Percentiles rank a stretch among this genome's conserved stretches.
Evolutionary conservation across 495 filamentous ascomycete genomes (phyloP).

Genomic region (Hypoxylon fragiforme): DNA sequence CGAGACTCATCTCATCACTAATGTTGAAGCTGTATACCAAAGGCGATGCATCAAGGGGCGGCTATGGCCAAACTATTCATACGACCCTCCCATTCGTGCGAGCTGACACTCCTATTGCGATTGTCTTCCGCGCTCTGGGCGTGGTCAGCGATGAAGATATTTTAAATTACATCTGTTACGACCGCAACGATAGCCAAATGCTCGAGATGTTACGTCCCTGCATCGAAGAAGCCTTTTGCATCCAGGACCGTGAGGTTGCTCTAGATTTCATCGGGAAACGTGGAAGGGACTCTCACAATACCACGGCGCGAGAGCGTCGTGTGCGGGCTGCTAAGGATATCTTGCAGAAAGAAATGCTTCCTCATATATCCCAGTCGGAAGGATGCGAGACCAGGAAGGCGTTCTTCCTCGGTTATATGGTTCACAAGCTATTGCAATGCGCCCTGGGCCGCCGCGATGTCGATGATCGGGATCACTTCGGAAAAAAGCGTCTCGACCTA

Average conservation of each 20-base stretch:
- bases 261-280: slow-evolving; percentile 95
- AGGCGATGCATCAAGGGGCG: slow-evolving; percentile 73
- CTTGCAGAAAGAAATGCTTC: slow-evolving; percentile 94
- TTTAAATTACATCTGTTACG: slow-evolving; percentile 94
- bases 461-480: slow-evolving; percentile 98
- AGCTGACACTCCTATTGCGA: slow-evolving; percentile 86
- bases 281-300: slow-evolving; percentile 67
- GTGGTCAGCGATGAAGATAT: slow-evolving; percentile 98
- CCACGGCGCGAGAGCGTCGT: slow-evolving; percentile 83
- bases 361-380: slow-evolving; percentile 93
- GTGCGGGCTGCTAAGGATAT: slow-evolving; percentile 89
- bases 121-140: slow-evolving; percentile 93
- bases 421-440: slow-evolving; percentile 89
- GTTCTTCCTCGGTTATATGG: slow-evolving; percentile 99
- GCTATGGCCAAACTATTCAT: slow-evolving; percentile 83
- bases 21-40: slow-evolving; percentile 85
- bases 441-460: slow-evolving; percentile 86
- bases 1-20: slow-evolving; percentile 86
- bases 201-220: slow-evolving; percentile 95
- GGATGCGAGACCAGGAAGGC: slow-evolving; percentile 97
- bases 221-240: slow-evolving; percentile 93
- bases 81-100: slow-evolving; percentile 92
- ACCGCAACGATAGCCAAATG: slow-evolving; percentile 93
- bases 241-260: slow-evolving; percentile 94
- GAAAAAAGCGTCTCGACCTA: slow-evolving; percentile 96